Percentiles rank a stretch among this genome's conserved stretches.
Conservation (phyloP, 192 early-diverging fungal species). For the Backusella sp. region DNA sequence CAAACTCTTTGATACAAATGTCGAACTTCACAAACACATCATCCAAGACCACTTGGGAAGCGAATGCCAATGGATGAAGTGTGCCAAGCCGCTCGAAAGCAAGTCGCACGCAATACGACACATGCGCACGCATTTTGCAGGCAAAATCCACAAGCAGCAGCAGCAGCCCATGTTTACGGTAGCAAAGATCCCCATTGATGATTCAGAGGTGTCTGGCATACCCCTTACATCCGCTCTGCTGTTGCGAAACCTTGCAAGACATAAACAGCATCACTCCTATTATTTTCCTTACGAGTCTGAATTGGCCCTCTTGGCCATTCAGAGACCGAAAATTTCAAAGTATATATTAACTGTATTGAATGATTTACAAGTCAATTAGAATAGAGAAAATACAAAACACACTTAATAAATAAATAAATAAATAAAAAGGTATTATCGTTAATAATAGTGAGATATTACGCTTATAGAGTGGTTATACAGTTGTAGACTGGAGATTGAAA, state of each 20-base stretch:
- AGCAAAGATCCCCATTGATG: constrained; percentile 31
- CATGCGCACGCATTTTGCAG: constrained; percentile 51
- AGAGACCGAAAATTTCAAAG: constrained; percentile 47
- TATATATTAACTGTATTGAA: constrained; percentile 47
- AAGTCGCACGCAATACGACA: constrained; percentile 38
- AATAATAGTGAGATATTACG: too few relatives aligned
- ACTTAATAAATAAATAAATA: too few relatives aligned
- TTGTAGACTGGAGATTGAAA: too few relatives aligned
- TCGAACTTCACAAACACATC: constrained; percentile 46
- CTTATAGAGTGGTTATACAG: too few relatives aligned
- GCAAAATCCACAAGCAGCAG: constrained; percentile 32
- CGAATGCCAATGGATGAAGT: constrained; percentile 53
- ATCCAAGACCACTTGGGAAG: constrained; percentile 41
- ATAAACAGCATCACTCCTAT: constrained; percentile 42
- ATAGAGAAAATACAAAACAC: background rate
- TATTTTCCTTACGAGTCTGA: constrained; percentile 55
- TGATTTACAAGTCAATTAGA: constrained; percentile 34
- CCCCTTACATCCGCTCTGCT: constrained; percentile 57
- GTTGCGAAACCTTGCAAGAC: constrained; percentile 47
- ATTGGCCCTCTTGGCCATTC: constrained; percentile 43
- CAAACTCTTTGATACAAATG: constrained; percentile 29
- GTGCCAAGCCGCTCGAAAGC: background rate
- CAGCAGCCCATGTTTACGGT: constrained; percentile 17
- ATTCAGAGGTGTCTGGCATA: constrained; percentile 49
- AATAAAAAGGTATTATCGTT: too few relatives aligned